These are phyloP conservation scores for Phyllosticta citrichinensis DNA, from an alignment of 2,329 filamentous ascomycete species.

Conservation along the genomic window DNA sequence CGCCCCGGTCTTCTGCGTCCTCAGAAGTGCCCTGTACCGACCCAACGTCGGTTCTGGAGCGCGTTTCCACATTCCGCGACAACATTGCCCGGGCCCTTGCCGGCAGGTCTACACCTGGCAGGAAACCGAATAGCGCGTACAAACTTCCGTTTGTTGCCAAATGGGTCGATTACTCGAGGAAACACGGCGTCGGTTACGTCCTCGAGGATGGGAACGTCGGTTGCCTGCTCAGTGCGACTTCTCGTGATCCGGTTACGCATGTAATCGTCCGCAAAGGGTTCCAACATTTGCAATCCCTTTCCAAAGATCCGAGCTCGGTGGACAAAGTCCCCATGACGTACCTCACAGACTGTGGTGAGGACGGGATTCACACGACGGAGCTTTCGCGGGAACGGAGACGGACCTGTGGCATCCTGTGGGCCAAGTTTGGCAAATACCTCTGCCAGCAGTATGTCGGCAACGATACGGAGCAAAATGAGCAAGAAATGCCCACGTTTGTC, in stretches of 20 bases:
- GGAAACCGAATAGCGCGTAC: constrained; percentile 43
- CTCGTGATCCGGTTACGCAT: constrained; percentile 52
- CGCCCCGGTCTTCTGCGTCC: neutral
- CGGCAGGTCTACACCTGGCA: constrained; percentile 25
- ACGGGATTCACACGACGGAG: constrained; percentile 53
- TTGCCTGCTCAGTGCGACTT: constrained; percentile 45
- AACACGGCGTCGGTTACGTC: constrained; percentile 76
- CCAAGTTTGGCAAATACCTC: constrained; percentile 65
- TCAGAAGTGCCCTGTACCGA: constrained; percentile 28
- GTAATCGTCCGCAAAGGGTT: constrained; percentile 64
- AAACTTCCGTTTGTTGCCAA: constrained; percentile 53
- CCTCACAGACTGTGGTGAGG: constrained; percentile 59
- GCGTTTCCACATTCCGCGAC: constrained; percentile 35
- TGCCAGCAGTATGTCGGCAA: constrained; percentile 32
- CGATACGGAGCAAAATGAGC: constrained; percentile 31
- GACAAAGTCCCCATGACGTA: constrained; percentile 50
- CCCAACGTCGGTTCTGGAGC: constrained; percentile 34
- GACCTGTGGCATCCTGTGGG: constrained; percentile 50
- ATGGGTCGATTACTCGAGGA: constrained; percentile 85
- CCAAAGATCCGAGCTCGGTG: constrained; percentile 42
- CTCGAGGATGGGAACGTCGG: constrained; percentile 73
- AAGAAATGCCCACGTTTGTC: constrained; percentile 41
- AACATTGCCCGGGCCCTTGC: constrained; percentile 36
- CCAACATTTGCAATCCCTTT: constrained; percentile 58
- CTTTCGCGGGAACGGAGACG: constrained; percentile 47